phyloP scores from a whole-genome alignment of 345 rosid species.

The Syzygium jambos region DNA sequence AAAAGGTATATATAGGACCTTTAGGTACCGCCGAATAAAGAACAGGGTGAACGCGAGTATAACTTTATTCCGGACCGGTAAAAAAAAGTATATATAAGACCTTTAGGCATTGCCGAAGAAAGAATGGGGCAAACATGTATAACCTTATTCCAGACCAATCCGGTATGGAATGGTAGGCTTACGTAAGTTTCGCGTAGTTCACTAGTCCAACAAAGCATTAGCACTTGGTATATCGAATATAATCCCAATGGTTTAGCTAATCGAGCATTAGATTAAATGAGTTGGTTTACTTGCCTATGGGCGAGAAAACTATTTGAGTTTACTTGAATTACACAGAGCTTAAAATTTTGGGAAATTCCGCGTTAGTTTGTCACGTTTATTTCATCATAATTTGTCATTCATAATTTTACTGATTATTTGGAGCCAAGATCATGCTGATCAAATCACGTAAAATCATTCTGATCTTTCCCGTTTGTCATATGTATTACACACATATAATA shows the following conservation, averaged over 20 bases:
- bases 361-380: fast-evolving
- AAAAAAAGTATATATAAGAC: no score
- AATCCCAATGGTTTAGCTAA: neutral
- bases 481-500: neutral
- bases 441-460: neutral
- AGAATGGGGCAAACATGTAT: neutral
- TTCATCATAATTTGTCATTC: neutral
- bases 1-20: neutral
- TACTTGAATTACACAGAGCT: neutral
- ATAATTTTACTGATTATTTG: neutral
- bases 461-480: neutral
- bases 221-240: neutral
- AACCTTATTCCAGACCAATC: neutral
- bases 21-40: neutral
- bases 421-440: neutral
- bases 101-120: no score
- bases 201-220: neutral
- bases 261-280: neutral
- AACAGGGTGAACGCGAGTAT: neutral
- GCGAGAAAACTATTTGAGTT: neutral
- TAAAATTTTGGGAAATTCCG: neutral
- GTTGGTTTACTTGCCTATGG: neutral
- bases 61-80: neutral
- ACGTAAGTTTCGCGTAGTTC: neutral
- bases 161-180: neutral